phyloP scores from a whole-genome alignment of 2,329 filamentous ascomycete species.

The Colletotrichum zoysiae region DNA sequence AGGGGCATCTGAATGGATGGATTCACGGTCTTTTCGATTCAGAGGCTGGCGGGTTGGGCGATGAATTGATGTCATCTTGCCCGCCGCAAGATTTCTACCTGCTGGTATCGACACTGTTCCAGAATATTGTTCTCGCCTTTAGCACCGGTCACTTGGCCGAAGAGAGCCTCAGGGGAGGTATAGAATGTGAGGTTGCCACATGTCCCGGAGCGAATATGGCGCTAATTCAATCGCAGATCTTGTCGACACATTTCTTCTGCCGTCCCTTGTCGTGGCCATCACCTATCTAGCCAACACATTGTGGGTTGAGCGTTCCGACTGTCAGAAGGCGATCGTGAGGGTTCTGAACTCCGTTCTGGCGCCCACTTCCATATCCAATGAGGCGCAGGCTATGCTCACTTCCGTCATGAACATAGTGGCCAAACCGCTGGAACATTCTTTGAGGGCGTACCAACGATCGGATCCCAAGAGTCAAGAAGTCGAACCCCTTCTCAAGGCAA shows the following conservation, averaged over 20 bases:
- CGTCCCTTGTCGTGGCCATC: slow-evolving; percentile 80
- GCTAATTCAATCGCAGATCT: slow-evolving; percentile 65
- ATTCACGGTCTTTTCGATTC: slow-evolving; percentile 82
- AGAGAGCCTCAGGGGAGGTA: slow-evolving; percentile 78
- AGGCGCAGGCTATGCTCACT: slow-evolving; percentile 77
- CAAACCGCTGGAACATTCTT: slow-evolving; percentile 74
- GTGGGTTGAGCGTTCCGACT: slow-evolving; percentile 72
- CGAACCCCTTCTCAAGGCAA: slow-evolving; percentile 74
- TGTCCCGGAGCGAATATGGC: slow-evolving; percentile 13
- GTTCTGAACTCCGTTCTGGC: slow-evolving; percentile 80
- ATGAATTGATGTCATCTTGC: slow-evolving; percentile 85
- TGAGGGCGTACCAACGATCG: slow-evolving; percentile 75
- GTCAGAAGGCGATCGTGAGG: slow-evolving; percentile 77
- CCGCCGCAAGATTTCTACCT: slow-evolving; percentile 86
- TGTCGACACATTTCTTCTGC: slow-evolving; percentile 84
- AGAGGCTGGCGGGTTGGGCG: slow-evolving; percentile 79
- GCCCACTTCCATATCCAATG: slow-evolving; percentile 76
- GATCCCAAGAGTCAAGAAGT: slow-evolving; percentile 77
- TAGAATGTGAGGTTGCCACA: slow-evolving; percentile 73
- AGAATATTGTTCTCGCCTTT: slow-evolving; percentile 79
- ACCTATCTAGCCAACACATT: slow-evolving; percentile 79
- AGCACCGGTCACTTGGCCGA: slow-evolving; percentile 74
- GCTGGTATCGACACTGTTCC: slow-evolving; percentile 81
- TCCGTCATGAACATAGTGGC: slow-evolving; percentile 80
- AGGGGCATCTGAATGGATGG: slow-evolving; percentile 78